Evolutionary conservation across 176 grass and related monocot genomes (phyloP), one percentile per base, ranked within the genome.

Genomic region (Alloteropsis semialata): DNA sequence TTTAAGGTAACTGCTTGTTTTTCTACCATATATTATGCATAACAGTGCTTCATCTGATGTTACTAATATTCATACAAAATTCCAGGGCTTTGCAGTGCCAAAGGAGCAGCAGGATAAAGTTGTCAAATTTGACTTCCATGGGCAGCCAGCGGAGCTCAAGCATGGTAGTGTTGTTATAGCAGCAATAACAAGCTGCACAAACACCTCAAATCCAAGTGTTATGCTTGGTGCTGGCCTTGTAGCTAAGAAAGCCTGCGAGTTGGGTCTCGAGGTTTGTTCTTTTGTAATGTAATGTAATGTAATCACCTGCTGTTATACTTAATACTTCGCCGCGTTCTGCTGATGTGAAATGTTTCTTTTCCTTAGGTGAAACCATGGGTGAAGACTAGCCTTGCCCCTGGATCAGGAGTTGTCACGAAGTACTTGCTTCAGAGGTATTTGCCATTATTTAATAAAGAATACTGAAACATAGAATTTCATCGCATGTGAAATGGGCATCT

Each of bases 201-300:
- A 97, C 81, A 97, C 94, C 57, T 94, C 94, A 78, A 97, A 97
- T 79, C 94, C 90, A 48, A 97, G 92, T 6, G 92, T 97, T 62
- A 97, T 97, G 94, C 94, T 97, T 84, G 94, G 92, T 84, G 92
- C 94, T 88, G 94, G 59, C 8, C 90, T 97, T 86, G 94, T 97
- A 53, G 92, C 94, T 72, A 97, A 97, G 77, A 97, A 97, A 83
- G 94, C 94, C 6, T 90, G 87, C 1, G 88, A 94, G 51, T 83
- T 94, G 81, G 92, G 94, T 74, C 92, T 97, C 55, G 44, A 87
- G 92, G 94, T 97, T 59, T 81, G 84, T 79, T 69, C 51, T 53
- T 67, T 48, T 29, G 11, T 65, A 43, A 67, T 32, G 0, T 71
- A n/a, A n/a, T n/a, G n/a, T n/a, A n/a, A n/a, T n/a, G n/a, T 36